These are phyloP conservation scores for Saturnispora besseyi DNA, from an alignment of 805 yeast species.

Conservation along the genomic window DNA sequence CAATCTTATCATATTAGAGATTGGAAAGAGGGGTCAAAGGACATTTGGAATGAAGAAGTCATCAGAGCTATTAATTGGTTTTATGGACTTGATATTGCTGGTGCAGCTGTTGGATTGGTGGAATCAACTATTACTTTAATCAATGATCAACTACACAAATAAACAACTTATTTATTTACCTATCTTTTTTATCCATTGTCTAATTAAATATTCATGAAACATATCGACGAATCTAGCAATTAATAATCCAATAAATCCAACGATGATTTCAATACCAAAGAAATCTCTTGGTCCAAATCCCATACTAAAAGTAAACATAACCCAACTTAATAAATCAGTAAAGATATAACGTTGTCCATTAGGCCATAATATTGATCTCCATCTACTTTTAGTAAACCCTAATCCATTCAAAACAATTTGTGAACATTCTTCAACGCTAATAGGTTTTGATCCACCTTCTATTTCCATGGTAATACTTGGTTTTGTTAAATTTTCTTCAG, in stretches of 20 bases:
- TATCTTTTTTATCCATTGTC: constrained; percentile 32
- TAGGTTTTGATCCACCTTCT: constrained; percentile 77
- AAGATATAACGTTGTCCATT: constrained; percentile 64
- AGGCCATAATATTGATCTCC: constrained; percentile 15
- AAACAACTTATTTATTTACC: constrained; percentile 1
- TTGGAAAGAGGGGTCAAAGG: constrained; percentile 55
- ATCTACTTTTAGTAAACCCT: not conserved
- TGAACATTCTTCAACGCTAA: constrained; percentile 60
- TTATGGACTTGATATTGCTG: constrained; percentile 30
- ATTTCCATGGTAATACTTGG: constrained; percentile 74
- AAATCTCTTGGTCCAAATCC: constrained; percentile 63
- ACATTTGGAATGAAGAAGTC: constrained; percentile 73
- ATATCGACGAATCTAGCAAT: constrained; percentile 52
- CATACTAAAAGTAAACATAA: constrained; percentile 54
- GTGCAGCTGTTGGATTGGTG: constrained; percentile 12
- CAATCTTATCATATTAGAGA: constrained; percentile 38
- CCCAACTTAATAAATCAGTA: constrained; percentile 83
- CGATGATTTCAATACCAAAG: constrained; percentile 41
- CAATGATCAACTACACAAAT: not conserved
- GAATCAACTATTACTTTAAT: constrained; percentile 2
- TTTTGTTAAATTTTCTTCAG: constrained; percentile 71
- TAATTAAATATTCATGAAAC: constrained; percentile 44
- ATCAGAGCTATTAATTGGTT: constrained; percentile 55
- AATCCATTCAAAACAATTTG: constrained; percentile 46
- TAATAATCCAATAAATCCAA: constrained; percentile 42